phyloP scores from a whole-genome alignment of 1,284 basidiomycete species.

The Sporisorium scitamineum region DNA sequence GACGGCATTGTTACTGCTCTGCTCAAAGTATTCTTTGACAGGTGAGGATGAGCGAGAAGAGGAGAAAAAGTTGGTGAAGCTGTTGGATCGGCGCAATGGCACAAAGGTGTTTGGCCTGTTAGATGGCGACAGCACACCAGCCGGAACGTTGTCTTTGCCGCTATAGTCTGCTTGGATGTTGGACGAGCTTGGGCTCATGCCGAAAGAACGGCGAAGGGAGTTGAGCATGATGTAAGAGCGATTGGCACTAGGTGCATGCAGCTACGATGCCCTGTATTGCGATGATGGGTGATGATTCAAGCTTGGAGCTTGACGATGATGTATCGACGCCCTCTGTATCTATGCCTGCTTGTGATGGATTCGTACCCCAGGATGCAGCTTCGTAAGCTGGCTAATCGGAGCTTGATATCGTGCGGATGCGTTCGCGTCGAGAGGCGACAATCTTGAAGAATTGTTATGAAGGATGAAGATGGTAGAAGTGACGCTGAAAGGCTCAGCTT shows the following conservation, averaged over 20 bases:
- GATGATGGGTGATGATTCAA: not conserved
- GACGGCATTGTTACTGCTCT: not conserved
- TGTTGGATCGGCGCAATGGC: slow-evolving; percentile 40
- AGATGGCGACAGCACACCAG: slow-evolving; percentile 29
- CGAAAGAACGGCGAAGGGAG: slow-evolving; percentile 43
- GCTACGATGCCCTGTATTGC: too few species aligned
- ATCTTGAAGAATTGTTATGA: not conserved
- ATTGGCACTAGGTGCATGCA: not conserved
- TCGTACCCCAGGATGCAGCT: not conserved
- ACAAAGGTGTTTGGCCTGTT: slow-evolving; percentile 45
- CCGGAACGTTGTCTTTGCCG: slow-evolving; percentile 4
- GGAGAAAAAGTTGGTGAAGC: slow-evolving; percentile 50
- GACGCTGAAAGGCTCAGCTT: not conserved
- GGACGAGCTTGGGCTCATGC: slow-evolving; percentile 49
- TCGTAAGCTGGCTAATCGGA: not conserved
- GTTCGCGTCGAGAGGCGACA: not conserved
- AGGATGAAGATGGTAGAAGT: slow-evolving; percentile 1
- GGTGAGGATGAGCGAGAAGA: slow-evolving; percentile 39
- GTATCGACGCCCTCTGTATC: not conserved
- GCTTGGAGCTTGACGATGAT: not conserved
- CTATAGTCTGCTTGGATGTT: slow-evolving; percentile 19
- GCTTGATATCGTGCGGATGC: not conserved
- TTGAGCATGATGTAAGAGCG: slow-evolving; percentile 27
- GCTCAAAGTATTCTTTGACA: slow-evolving; percentile 12
- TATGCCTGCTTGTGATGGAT: not conserved